Conservation (phyloP, 495 filamentous ascomycete species). For the Darksidea phi region DNA sequence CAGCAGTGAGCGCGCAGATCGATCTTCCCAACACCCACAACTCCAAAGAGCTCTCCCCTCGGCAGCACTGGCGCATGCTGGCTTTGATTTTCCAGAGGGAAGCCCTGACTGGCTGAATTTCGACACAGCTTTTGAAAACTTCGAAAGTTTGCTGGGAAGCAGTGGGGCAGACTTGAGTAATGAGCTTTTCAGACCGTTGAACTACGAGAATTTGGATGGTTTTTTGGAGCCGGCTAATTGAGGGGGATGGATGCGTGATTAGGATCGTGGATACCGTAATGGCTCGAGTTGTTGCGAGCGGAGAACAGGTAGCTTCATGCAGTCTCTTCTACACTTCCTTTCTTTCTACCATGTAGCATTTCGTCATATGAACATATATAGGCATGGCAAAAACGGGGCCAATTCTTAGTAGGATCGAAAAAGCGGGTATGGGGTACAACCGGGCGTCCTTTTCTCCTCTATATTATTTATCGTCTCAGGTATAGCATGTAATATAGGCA, state of each 20-base stretch:
- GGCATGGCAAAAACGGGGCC: too few relatives aligned
- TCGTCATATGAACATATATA: too few relatives aligned
- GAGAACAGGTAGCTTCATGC: too few relatives aligned
- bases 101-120: conserved; percentile 36
- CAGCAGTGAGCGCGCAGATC: conserved; percentile 30
- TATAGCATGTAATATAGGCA: too few relatives aligned
- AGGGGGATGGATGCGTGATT: neutral
- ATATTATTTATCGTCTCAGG: too few relatives aligned
- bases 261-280: too few relatives aligned
- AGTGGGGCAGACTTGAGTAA: conserved; percentile 35
- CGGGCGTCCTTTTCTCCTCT: too few relatives aligned
- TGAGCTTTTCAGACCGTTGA: conserved; percentile 36
- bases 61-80: neutral
- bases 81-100: conserved; percentile 29
- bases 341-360: too few relatives aligned
- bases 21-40: neutral
- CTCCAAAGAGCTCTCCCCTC: neutral
- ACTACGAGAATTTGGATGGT: conserved; percentile 31
- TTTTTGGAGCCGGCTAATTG: conserved; percentile 22
- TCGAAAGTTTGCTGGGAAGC: conserved; percentile 36
- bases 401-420: too few relatives aligned
- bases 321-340: too few relatives aligned
- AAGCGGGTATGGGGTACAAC: too few relatives aligned
- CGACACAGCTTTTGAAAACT: conserved; percentile 37
- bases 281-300: too few relatives aligned